Conservation (phyloP, 169 alveolate genomes). For the Cyclospora cayetanensis region DNA sequence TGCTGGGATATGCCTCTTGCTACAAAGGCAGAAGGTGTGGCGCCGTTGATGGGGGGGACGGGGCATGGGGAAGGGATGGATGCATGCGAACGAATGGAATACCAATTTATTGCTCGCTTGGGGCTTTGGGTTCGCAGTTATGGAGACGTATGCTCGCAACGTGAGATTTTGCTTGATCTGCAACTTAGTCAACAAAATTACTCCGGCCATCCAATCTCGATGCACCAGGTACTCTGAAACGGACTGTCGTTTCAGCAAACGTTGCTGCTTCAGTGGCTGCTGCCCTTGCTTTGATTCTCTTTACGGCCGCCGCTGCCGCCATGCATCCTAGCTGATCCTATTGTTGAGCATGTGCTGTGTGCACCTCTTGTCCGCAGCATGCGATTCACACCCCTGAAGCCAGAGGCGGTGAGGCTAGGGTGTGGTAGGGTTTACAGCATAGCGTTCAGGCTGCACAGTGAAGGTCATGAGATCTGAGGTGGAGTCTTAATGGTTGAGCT, state of each 20-base stretch:
- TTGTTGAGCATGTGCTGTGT: conserved; percentile 48
- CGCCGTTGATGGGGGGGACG: neutral
- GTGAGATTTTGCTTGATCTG: conserved; percentile 98
- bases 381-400: conserved; percentile 60
- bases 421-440: neutral
- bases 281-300: neutral
- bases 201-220: conserved; percentile 97
- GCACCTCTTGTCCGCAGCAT: conserved; percentile 19
- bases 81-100: neutral
- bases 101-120: neutral
- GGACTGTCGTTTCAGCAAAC: neutral
- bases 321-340: conserved; percentile 88
- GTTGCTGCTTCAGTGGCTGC: neutral
- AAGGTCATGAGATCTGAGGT: too few species aligned
- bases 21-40: neutral
- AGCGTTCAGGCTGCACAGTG: neutral
- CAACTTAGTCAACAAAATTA: conserved; percentile 96
- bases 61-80: neutral
- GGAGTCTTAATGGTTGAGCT: conserved; percentile 86
- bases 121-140: conserved; percentile 78
- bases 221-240: conserved; percentile 86
- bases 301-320: too few species aligned
- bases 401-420: conserved; percentile 27
- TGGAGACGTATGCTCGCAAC: conserved; percentile 96
- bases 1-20: neutral